Percentiles rank a stretch among this genome's conserved stretches.
phyloP scores from a whole-genome alignment of 2,329 filamentous ascomycete species.

The Raffaelea albimanens region DNA sequence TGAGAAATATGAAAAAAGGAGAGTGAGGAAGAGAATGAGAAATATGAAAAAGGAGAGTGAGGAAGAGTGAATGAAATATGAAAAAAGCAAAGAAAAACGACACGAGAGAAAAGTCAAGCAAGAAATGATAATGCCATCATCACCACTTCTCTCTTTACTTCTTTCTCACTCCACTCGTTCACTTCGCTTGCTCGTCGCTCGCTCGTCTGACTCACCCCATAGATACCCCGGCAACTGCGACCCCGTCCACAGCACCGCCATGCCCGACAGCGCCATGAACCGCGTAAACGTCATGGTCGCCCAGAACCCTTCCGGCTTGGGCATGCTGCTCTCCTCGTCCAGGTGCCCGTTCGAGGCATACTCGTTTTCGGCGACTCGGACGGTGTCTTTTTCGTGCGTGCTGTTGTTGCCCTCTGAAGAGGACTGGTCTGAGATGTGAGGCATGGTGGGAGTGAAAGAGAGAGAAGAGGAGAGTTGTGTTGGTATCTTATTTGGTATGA shows the following conservation, averaged over 20 bases:
- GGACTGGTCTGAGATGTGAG: not conserved
- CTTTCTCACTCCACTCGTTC: no score
- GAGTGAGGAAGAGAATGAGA: not conserved
- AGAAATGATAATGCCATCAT: no score
- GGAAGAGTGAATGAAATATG: no score
- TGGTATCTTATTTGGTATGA: no score
- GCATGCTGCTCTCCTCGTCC: not conserved
- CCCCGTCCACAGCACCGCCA: constrained; percentile 20
- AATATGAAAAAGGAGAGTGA: not conserved
- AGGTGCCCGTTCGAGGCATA: not conserved
- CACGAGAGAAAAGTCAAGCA: not conserved
- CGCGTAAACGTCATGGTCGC: not conserved
- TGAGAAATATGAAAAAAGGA: not conserved
- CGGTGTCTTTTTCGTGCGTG: not conserved
- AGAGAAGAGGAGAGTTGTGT: no score
- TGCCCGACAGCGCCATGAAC: constrained; percentile 17
- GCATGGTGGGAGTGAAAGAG: no score
- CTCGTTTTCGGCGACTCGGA: not conserved
- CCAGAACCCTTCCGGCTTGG: not conserved
- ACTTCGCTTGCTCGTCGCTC: no score
- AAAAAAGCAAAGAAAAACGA: constrained; percentile 12
- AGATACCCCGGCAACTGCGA: constrained; percentile 20
- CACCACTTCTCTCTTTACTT: no score
- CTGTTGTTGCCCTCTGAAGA: not conserved
- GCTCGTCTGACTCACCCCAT: constrained; percentile 18